Evolutionary conservation across 2,329 filamentous ascomycete genomes (phyloP).

Genomic region (Phoma sp.): DNA sequence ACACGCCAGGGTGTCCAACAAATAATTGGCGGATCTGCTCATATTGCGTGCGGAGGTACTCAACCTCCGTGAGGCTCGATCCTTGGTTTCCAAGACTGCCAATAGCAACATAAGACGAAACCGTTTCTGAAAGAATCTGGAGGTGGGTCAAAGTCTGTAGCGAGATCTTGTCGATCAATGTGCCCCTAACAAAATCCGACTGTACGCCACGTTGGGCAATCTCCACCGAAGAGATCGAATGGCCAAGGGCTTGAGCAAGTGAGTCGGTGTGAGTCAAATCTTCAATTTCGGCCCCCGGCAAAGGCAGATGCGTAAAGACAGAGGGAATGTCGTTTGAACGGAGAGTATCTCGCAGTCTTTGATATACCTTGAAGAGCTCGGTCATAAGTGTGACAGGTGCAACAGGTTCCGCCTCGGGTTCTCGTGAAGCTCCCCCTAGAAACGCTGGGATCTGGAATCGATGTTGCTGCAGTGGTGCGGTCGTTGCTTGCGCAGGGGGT

Average conservation of each 20-base stretch:
- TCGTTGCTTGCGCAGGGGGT: slow-evolving; percentile 24
- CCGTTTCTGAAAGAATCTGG: slow-evolving; percentile 86
- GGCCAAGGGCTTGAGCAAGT: slow-evolving; percentile 74
- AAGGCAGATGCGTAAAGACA: slow-evolving; percentile 54
- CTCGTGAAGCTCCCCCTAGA: slow-evolving; percentile 21
- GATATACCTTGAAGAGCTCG: slow-evolving; percentile 64
- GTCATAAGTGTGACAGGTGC: slow-evolving; percentile 36
- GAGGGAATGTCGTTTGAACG: slow-evolving; percentile 59
- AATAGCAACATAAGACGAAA: slow-evolving; percentile 81
- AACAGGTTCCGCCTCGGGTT: slow-evolving; percentile 7
- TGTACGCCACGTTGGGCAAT: slow-evolving; percentile 89
- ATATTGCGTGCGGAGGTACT: slow-evolving; percentile 73
- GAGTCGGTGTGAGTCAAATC: slow-evolving; percentile 64
- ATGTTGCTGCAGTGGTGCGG: slow-evolving; percentile 24
- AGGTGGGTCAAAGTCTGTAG: slow-evolving; percentile 86
- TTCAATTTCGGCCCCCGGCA: slow-evolving; percentile 49
- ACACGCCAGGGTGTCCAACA: slow-evolving; percentile 59
- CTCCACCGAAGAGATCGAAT: slow-evolving; percentile 86
- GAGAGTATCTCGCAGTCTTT: slow-evolving; percentile 63
- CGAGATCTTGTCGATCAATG: slow-evolving; percentile 82
- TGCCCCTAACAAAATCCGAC: slow-evolving; percentile 70
- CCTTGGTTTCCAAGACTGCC: slow-evolving; percentile 70
- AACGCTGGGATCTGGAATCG: slow-evolving; percentile 45
- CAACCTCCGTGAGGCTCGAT: slow-evolving; percentile 68
- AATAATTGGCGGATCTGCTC: slow-evolving; percentile 81